A percentile compares a stretch with the other conserved stretches of the same genome.
phyloP scores from a whole-genome alignment of 441 rosid species.

The Erysimum cheiri region DNA sequence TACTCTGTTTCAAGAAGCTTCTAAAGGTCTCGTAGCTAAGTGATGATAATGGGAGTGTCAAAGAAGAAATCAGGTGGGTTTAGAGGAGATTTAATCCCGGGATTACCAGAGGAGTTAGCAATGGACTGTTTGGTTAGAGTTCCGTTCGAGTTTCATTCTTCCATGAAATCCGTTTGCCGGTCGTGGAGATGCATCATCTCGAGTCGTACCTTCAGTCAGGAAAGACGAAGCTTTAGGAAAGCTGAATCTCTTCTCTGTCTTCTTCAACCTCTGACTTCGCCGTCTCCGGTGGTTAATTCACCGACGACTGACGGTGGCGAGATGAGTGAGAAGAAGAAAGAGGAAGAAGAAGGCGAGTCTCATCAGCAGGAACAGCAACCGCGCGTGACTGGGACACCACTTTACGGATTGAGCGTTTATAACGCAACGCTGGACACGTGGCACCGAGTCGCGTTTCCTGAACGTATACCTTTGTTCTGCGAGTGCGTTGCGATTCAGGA shows the following conservation, averaged over 20 bases:
- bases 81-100: constrained; percentile 48
- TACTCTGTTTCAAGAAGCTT: constrained; percentile 25
- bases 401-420: constrained; percentile 52
- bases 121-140: constrained; percentile 58
- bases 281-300: constrained; percentile 10
- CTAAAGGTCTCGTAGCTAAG: background rate
- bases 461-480: constrained; percentile 55
- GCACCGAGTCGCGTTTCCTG: constrained; percentile 44
- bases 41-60: constrained; percentile 4
- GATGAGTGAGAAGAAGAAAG: constrained; percentile 10
- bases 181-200: constrained; percentile 51
- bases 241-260: constrained; percentile 55
- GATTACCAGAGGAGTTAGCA: constrained; percentile 60
- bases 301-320: background rate
- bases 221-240: constrained; percentile 37
- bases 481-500: constrained; percentile 55
- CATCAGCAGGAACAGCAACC: constrained; percentile 27
- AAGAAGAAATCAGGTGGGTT: constrained; percentile 5
- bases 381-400: constrained; percentile 44
- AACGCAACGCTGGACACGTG: constrained; percentile 48
- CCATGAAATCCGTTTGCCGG: constrained; percentile 50
- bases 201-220: constrained; percentile 31
- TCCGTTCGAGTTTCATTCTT: constrained; percentile 54
- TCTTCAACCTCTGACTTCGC: constrained; percentile 49
- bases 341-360: constrained; percentile 34